Conservation (phyloP, 2,329 filamentous ascomycete genomes). For the Colletotrichum sp. region DNA sequence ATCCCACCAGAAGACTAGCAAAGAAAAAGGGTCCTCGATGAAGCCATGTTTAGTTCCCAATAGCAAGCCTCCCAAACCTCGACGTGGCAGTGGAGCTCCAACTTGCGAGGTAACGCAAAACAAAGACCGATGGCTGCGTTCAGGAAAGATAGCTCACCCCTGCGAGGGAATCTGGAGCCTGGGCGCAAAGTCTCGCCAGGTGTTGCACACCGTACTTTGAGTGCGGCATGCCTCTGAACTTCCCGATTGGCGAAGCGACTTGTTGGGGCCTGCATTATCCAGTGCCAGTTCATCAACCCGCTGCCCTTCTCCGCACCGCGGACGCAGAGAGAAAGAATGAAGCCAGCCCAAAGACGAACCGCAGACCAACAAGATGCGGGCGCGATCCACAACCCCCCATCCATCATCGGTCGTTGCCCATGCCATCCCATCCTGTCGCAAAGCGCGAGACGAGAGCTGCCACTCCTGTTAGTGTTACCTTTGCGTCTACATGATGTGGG, state of each 20-base stretch:
- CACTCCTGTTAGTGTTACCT: not conserved
- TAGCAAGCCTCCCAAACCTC: not conserved
- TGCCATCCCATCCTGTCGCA: constrained; percentile 7
- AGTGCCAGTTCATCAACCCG: constrained; percentile 15
- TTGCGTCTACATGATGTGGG: not conserved
- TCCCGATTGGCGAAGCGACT: constrained; percentile 19
- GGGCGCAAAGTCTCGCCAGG: constrained; percentile 17
- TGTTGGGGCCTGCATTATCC: constrained; percentile 18
- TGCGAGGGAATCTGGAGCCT: constrained; percentile 15
- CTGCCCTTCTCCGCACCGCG: not conserved
- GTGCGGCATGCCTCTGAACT: constrained; percentile 8
- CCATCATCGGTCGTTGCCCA: not conserved
- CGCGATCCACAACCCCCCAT: constrained; percentile 2
- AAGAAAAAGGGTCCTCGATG: constrained; percentile 1
- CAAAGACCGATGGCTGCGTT: constrained; percentile 17
- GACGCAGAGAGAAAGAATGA: not conserved
- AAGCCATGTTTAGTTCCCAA: not conserved
- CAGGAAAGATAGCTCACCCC: constrained; percentile 11
- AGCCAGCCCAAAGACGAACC: not conserved
- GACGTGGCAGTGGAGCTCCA: constrained; percentile 21
- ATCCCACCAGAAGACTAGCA: not conserved
- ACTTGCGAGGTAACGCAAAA: constrained; percentile 19
- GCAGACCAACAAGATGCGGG: not conserved
- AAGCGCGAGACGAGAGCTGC: constrained; percentile 1
- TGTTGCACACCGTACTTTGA: constrained; percentile 22